Conservation (phyloP, 805 yeast genomes). For the Candida piceae region DNA sequence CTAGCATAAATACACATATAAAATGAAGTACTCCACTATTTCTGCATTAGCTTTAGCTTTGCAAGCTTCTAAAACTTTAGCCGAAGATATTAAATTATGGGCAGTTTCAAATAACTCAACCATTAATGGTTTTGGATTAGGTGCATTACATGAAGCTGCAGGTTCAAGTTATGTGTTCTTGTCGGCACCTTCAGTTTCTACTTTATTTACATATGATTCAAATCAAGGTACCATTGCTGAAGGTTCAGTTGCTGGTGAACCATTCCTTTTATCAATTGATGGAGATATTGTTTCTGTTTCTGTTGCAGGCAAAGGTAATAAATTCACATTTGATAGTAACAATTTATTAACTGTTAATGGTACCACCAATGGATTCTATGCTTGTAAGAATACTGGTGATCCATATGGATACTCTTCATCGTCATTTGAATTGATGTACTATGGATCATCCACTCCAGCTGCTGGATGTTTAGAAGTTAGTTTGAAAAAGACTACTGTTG, state of each 20-base stretch:
- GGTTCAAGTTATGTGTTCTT: slow-evolving; percentile 37
- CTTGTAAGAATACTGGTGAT: slow-evolving; percentile 39
- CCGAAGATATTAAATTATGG: slow-evolving; percentile 20
- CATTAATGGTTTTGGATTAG: slow-evolving; percentile 28
- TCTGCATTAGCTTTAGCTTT: slow-evolving; percentile 10
- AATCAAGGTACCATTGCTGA: background rate
- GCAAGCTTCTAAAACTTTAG: slow-evolving; percentile 8
- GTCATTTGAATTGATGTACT: slow-evolving; percentile 26
- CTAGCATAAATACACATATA: too few relatives aligned
- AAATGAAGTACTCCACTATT: slow-evolving; percentile 14
- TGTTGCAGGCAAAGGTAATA: slow-evolving; percentile 3
- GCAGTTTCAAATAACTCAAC: slow-evolving; percentile 24
- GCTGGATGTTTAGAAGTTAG: slow-evolving; percentile 8
- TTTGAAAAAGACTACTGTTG: background rate
- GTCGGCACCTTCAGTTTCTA: too few relatives aligned
- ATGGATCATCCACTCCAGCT: slow-evolving; percentile 17
- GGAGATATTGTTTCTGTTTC: slow-evolving; percentile 6
- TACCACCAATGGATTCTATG: slow-evolving; percentile 32
- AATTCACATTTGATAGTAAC: slow-evolving; percentile 12
- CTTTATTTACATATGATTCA: slow-evolving; percentile 20
- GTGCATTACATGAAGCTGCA: slow-evolving; percentile 40
- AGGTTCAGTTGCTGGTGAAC: background rate
- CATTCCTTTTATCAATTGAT: slow-evolving; percentile 1
- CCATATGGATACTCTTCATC: slow-evolving; percentile 36
- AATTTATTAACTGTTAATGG: slow-evolving; percentile 29